A percentile compares a stretch with the other conserved stretches of the same genome.
Evolutionary conservation across 2,329 filamentous ascomycete species (phyloP).

Genomic region (Fusarium sulawesiense): DNA sequence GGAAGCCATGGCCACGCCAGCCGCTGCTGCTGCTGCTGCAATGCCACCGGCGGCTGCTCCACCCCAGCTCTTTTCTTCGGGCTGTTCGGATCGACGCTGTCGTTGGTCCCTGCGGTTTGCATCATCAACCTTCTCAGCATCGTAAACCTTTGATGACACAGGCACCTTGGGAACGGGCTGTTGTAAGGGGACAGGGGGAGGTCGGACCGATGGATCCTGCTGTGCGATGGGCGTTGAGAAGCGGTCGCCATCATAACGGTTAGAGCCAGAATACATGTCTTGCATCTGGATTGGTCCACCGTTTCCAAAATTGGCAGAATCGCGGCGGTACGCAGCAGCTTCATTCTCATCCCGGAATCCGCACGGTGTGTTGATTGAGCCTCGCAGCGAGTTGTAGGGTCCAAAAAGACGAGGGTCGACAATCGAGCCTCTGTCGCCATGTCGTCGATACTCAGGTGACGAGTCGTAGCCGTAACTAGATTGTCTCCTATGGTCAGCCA

Average conservation of each 20-base stretch:
- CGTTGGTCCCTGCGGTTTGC: slow-evolving; percentile 52
- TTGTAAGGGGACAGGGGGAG: slow-evolving; percentile 77
- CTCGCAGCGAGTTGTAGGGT: slow-evolving; percentile 70
- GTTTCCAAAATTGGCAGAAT: slow-evolving; percentile 39
- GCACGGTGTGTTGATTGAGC: slow-evolving; percentile 64
- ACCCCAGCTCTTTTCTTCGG: slow-evolving; percentile 56
- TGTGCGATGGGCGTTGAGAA: slow-evolving; percentile 60
- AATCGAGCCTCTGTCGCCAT: slow-evolving; percentile 58
- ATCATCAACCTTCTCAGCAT: slow-evolving; percentile 58
- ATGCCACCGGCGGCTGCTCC: slow-evolving; percentile 60
- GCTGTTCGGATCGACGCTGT: slow-evolving; percentile 49
- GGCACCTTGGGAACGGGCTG: slow-evolving; percentile 85
- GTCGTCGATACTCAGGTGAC: slow-evolving; percentile 21
- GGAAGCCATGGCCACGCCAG: slow-evolving; percentile 52
- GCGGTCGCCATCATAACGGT: slow-evolving; percentile 67
- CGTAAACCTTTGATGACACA: slow-evolving; percentile 76
- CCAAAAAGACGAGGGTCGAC: slow-evolving; percentile 71
- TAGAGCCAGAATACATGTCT: slow-evolving; percentile 73
- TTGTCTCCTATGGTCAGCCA: slow-evolving; percentile 49
- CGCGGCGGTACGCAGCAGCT: slow-evolving; percentile 42
- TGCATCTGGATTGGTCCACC: slow-evolving; percentile 59
- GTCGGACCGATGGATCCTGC: slow-evolving; percentile 58
- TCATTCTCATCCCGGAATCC: slow-evolving; percentile 60
- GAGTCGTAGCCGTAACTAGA: slow-evolving; percentile 31
- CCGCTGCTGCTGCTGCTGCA: slow-evolving; percentile 62